Conservation (phyloP, 1,284 basidiomycete genomes). For the Vanrija sp. region DNA sequence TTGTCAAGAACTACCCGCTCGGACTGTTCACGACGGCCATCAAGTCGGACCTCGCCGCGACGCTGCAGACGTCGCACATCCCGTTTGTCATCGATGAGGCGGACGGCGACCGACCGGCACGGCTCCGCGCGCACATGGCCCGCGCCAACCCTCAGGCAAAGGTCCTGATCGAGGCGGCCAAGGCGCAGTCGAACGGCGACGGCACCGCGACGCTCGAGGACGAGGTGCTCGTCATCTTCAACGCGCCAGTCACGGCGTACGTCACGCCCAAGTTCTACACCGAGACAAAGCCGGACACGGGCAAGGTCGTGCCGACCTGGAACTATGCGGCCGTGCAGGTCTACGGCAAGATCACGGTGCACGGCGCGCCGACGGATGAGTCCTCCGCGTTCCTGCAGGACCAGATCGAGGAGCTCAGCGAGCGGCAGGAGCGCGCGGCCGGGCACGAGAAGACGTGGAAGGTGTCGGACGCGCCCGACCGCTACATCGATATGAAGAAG, state of each 20-base stretch:
- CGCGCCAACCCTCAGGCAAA: constrained; percentile 47
- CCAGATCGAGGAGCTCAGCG: constrained; percentile 38
- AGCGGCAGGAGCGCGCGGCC: constrained; percentile 23
- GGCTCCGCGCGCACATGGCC: constrained; percentile 45
- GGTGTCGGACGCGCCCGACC: constrained; percentile 45
- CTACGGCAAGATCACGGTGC: constrained; percentile 38
- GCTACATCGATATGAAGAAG: constrained; percentile 46
- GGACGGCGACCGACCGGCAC: constrained; percentile 10
- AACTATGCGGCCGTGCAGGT: constrained; percentile 48
- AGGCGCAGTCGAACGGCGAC: neutral
- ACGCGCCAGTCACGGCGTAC: constrained; percentile 41
- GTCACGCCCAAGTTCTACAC: constrained; percentile 46
- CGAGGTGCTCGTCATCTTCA: constrained; percentile 46
- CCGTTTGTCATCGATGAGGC: constrained; percentile 49
- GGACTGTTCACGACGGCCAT: constrained; percentile 51
- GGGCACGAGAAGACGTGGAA: constrained; percentile 36
- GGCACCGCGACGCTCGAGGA: constrained; percentile 18
- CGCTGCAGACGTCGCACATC: constrained; percentile 51
- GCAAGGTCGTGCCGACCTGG: constrained; percentile 50
- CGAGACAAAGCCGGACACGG: constrained; percentile 41
- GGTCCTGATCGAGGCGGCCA: constrained; percentile 25
- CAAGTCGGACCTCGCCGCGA: constrained; percentile 27
- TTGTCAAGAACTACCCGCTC: constrained; percentile 49
- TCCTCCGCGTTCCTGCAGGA: constrained; percentile 28
- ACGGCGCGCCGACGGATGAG: constrained; percentile 20